Base-by-base conservation (phyloP, 208 protist species). In the Entamoeba dispar region DNA sequence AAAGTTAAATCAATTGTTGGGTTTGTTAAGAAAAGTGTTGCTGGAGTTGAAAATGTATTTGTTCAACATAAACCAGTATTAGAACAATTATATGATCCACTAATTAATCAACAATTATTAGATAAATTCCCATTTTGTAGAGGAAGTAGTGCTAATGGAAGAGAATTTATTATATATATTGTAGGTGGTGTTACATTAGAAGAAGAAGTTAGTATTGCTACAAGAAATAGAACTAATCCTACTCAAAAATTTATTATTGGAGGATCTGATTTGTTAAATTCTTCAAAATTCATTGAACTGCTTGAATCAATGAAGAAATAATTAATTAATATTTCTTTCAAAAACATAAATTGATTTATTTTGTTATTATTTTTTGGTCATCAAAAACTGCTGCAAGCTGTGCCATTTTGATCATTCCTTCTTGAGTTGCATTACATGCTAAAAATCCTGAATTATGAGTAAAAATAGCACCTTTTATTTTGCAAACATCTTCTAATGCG, bases 391-490 rank as follows among this genome's bases (percentile, higher is more conserved):
- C 8, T 19, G 61, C 61, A 8, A 77, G n/a, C 3, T 77, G 61
- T 77, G 98, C 97, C 93, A 98, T 97, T 51, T 95, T 92, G 91
- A 98, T 91, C 50, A 97, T 97, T 14, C 97, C 97, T 19, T 98
- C 97, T 93, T 96, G 97, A 3, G 96, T 98, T 91, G 96, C 96
- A 95, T 98, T 97, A 27, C 97, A 97, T 47, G 97, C 97, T 95
- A 99, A 98, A 93, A 99, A 99, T 49, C 98, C 98, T 38, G 95
- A 96, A 22, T 97, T 97, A 94, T 99, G 98, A 69, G 97, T 96
- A 93, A 99, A 99, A 8, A 98, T 95, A 93, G 97, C 95, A 19
- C 97, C 97, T 0, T 96, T 93, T 91, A 99, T 97, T 47, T 97
- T 97, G 91, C 94, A 94, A 19, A 96, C 95, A 34, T 96, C 51